Evolutionary conservation across 2,329 filamentous ascomycete genomes (phyloP), one percentile per base, ranked within the genome.

Genomic region (Fusarium aywerte): DNA sequence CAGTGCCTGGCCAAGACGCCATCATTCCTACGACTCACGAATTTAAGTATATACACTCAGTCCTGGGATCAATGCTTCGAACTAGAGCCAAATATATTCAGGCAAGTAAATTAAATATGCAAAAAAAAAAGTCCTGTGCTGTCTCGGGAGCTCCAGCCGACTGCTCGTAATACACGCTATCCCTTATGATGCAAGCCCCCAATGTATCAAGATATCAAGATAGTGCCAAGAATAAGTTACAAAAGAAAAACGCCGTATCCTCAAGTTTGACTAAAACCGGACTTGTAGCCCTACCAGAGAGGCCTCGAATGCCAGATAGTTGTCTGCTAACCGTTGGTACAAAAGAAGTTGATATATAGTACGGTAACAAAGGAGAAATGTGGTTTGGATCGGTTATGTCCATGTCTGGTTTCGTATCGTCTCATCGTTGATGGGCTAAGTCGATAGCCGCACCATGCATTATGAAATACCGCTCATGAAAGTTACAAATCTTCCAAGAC

Each of bases 361-460:
- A 67, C 57, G 58, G 53, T 72, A 39, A 76, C 69, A 74, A 76
- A 74, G 59, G 69, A 71, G 70, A 70, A 68, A 48, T 57, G 57
- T 68, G 55, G 42, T 65, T 68, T 59, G 33, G 67, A 67, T 71
- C 53, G 63, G 66, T 69, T 73, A 72, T 76, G 73, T 73, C 74
- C 74, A 69, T 75, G 69, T 69, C 44, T 76, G 68, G 67, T 73
- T 60, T 75, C 67, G 67, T 74, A 67, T 73, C 73, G 68, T 74
- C 66, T 76, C 69, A 71, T 76, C 69, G 67, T 74, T 69, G 71
- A 64, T 72, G 53, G 63, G 65, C 62, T 58, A 69, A 65, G 55
- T 61, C 66, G 45, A 67, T 65, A 67, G 74, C 67, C 68, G 68
- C 70, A 73, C 69, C 73, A 73, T 74, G 72, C 70, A 74, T 72